Evolutionary conservation across 2,329 filamentous ascomycete genomes (phyloP), one percentile per base, ranked within the genome.

Genomic region (Fusarium chaquense): DNA sequence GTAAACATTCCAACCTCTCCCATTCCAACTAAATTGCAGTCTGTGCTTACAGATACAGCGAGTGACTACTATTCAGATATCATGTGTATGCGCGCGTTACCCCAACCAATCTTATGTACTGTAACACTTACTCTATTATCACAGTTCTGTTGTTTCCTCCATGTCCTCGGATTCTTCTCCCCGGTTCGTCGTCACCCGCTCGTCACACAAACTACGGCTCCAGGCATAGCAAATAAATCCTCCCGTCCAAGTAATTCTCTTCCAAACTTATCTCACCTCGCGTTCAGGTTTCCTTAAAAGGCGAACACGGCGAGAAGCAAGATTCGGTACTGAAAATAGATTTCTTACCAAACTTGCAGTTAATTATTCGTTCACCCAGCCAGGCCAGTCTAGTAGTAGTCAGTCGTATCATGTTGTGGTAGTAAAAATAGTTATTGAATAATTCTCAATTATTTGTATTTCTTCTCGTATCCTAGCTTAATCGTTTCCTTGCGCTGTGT

Each of bases 401-500:
- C 5, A 12, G 7, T 32, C 35, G 10, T 3, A 4, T 50, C 26
- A 24, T 38, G 28, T 30, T 52, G n/a, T 16, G 33, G 16, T 28
- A 22, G 30, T 50, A 8, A 45, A 32, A 22, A 13, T 30, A 20
- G 32, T 53, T 51, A 35, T 57, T 65, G 28, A 60, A 56, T 57
- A 43, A 43, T 44, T 28, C 13, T 65, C 50, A 54, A 69, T 68
- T 63, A 65, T 33, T 66, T 69, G 46, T 62, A 56, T 57, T 73
- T 61, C 56, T 46, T 61, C 57, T 68, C 51, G 33, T 62, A 57
- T 33, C 61, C 52, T 32, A 69, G 33, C 53, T 55, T 54, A 54
- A 61, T 65, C 57, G 50, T 64, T 51, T 38, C 63, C 58, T 64
- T 64, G 58, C 61, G 72, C 73, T 73, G 73, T 73, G 73, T 73